Evolutionary conservation across 139 green algal species (phyloP), one percentile per base, ranked within the genome.

Genomic region (Tetraselmis chui): DNA sequence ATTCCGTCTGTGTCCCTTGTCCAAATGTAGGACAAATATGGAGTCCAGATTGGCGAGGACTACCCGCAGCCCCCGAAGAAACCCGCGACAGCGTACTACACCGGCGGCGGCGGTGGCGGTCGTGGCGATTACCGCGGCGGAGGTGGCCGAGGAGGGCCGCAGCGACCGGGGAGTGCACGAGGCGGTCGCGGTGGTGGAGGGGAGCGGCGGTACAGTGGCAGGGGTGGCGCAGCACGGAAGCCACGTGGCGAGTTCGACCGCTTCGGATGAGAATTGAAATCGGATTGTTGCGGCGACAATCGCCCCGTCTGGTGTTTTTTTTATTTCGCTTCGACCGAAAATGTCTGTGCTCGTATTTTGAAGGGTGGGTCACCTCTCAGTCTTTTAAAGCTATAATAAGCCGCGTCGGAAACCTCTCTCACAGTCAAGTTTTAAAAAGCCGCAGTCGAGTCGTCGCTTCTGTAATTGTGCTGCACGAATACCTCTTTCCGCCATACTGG

Each of bases 31-130:
- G 81, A 92, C 81, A 45, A 83, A 78, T 90, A 86, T 30, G 89
- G 90, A 0, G 88, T 92, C 67, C 67, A 87, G 31, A 92, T 96
- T 28, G 92, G 91, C 0, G 24, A 82, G 28, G 88, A 94, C 80
- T 96, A 96, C 88, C 92, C 92, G 1, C 30, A 28, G 1, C 88
- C 92, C 87, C 94, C 18, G 83, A 85, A 2, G 59, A 79, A 0
- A 80, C 83, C 1, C 79, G 83, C 22, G 83, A 74, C 80, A 78
- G 31, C 78, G 11, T 29, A 22, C 2, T 76, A 81, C 84, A 84
- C 31, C 28, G 59, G 75, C 0, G 28, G 86, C 27, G 83, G 83
- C 1, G 82, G 88, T 79, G 76, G 45, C 76, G 77, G 81, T 23
- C 31, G 77, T 28, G 81, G 88, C 32, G 80, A 29, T 59, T 30